Conservation (phyloP, 768 basidiomycete genomes). For the Pisolithus marmoratus region DNA sequence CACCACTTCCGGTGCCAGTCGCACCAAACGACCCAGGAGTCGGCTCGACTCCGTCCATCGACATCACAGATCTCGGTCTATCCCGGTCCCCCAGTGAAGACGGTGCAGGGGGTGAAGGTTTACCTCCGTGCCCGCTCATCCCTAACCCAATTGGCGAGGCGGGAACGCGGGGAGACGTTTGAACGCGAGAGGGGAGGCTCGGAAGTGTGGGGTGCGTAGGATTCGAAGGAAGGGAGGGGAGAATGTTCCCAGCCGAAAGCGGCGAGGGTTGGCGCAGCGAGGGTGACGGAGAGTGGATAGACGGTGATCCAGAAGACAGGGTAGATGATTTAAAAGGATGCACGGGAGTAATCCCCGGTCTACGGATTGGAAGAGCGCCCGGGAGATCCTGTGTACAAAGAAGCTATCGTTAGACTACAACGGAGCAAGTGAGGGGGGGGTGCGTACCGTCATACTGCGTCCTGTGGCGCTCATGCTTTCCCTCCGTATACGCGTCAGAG, state of each 20-base stretch:
- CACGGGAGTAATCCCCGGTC: conserved; percentile 35
- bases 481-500: conserved; percentile 41
- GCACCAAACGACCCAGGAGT: background rate
- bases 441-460: conserved; percentile 23
- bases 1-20: background rate
- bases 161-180: conserved; percentile 36
- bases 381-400: conserved; percentile 27
- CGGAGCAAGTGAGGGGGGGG: conserved; percentile 7
- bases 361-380: conserved; percentile 40
- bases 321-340: conserved; percentile 49
- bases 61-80: conserved; percentile 27
- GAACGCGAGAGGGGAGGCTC: conserved; percentile 30
- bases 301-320: conserved; percentile 44
- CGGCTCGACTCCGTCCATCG: conserved; percentile 24
- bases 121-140: conserved; percentile 1
- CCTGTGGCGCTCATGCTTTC: conserved; percentile 44
- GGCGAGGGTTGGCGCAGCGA: conserved; percentile 45
- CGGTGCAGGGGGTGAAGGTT: conserved; percentile 36
- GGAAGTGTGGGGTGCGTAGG: conserved; percentile 12
- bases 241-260: conserved; percentile 26
- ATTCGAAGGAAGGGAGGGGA: background rate
- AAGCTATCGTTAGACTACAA: background rate
- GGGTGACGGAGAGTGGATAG: conserved; percentile 43
- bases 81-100: conserved; percentile 36
- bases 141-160: conserved; percentile 34